phyloP scores from a whole-genome alignment of 1,139 yeast species.

The Sugiyamaella xylanicola region DNA sequence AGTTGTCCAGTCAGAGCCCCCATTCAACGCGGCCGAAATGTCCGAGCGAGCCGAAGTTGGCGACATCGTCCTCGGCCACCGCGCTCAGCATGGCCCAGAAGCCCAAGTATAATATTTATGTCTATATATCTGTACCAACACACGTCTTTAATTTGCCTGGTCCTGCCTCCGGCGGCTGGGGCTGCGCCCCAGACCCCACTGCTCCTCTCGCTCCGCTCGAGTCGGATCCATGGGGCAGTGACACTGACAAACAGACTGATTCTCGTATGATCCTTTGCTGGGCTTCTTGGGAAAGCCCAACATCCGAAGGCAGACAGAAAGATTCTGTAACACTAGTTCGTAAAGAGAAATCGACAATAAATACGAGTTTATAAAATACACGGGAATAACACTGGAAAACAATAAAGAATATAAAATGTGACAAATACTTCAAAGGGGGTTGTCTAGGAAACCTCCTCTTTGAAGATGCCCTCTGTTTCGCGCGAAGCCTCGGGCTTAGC shows the following conservation, averaged over 20 bases:
- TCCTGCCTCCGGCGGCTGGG: neutral
- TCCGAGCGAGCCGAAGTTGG: slow-evolving; percentile 25
- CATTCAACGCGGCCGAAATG: slow-evolving; percentile 27
- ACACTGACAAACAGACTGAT: too few species aligned
- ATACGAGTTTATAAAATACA: slow-evolving; percentile 14
- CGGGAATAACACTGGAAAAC: slow-evolving; percentile 14
- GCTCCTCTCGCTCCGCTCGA: too few species aligned
- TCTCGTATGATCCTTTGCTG: too few species aligned
- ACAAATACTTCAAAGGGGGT: slow-evolving; percentile 11
- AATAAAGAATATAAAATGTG: slow-evolving; percentile 17
- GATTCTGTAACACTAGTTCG: too few species aligned
- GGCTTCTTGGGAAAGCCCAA: too few species aligned
- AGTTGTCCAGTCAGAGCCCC: slow-evolving; percentile 23
- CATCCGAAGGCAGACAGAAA: too few species aligned
- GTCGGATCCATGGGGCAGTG: too few species aligned
- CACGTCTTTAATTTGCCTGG: neutral
- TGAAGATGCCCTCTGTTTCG: slow-evolving; percentile 29
- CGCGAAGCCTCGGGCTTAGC: slow-evolving; percentile 18
- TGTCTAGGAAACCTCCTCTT: slow-evolving; percentile 28
- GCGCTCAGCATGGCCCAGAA: slow-evolving; percentile 15
- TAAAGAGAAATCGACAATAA: neutral
- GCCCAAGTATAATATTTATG: neutral
- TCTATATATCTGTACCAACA: slow-evolving; percentile 10
- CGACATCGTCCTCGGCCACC: slow-evolving; percentile 25
- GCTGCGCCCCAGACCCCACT: neutral